These are phyloP conservation scores for Rhododendron williamsianum DNA, from an alignment of 148 eudicot genomes.

Conservation along the genomic window DNA sequence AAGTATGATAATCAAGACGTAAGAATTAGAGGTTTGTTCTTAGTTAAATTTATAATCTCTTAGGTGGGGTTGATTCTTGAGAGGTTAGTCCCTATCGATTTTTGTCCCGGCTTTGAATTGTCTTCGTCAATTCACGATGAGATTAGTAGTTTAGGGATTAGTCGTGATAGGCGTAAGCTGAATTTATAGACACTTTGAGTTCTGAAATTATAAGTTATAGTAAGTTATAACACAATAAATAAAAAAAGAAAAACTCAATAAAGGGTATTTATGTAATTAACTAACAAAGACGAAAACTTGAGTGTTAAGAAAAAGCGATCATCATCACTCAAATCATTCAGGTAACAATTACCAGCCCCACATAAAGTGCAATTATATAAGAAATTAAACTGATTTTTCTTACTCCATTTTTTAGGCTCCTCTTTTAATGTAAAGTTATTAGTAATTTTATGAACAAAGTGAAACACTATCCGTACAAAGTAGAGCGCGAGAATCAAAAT, in stretches of 20 bases:
- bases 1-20: too few relatives aligned
- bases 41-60: too few relatives aligned
- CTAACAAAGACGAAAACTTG: background rate
- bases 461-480: too few relatives aligned
- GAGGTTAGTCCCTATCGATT: too few relatives aligned
- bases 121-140: too few relatives aligned
- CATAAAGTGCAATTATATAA: background rate
- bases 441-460: too few relatives aligned
- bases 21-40: too few relatives aligned
- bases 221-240: too few relatives aligned
- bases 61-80: background rate
- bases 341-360: background rate
- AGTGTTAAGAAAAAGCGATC: background rate
- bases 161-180: background rate
- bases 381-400: too few relatives aligned
- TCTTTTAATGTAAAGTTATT: too few relatives aligned
- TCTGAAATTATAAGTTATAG: background rate
- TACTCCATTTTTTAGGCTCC: too few relatives aligned
- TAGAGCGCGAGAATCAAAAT: too few relatives aligned
- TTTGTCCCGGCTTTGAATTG: background rate
- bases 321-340: background rate
- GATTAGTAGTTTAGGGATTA: background rate
- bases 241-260: background rate
- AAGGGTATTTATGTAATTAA: background rate
- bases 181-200: background rate